These are phyloP conservation scores for Epichloe hybrida DNA, from an alignment of 2,329 filamentous ascomycete genomes.

Conservation along the genomic window DNA sequence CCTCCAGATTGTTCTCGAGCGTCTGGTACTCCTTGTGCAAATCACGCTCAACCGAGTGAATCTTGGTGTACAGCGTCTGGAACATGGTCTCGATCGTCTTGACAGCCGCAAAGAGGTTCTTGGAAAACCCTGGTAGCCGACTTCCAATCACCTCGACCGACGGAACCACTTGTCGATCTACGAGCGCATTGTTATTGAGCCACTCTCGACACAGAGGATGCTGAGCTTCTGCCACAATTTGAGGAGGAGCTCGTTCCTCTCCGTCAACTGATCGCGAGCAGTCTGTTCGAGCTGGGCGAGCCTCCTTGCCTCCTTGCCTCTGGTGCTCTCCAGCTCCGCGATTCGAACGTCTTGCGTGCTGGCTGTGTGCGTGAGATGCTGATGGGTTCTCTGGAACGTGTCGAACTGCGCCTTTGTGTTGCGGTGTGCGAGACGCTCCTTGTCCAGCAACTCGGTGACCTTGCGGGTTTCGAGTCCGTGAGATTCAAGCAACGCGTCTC, in stretches of 20 bases:
- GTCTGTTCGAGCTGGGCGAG: conserved; percentile 63
- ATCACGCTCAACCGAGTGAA: conserved; percentile 76
- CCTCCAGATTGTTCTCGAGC: conserved; percentile 67
- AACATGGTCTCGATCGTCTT: conserved; percentile 78
- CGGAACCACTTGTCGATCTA: conserved; percentile 72
- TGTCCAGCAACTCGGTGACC: conserved; percentile 76
- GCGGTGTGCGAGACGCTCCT: conserved; percentile 72
- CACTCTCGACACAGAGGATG: conserved; percentile 75
- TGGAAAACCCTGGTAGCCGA: conserved; percentile 76
- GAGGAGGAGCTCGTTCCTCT: conserved; percentile 79
- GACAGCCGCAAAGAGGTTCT: conserved; percentile 75
- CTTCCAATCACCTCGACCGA: conserved; percentile 75
- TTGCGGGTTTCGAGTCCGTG: conserved; percentile 78
- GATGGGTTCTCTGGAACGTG: conserved; percentile 73
- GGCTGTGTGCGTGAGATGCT: conserved; percentile 75
- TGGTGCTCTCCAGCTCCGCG: conserved; percentile 69
- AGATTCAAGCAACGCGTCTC: conserved; percentile 76
- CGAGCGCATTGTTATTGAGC: conserved; percentile 76
- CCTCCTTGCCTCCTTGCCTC: conserved; percentile 64
- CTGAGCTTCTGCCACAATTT: conserved; percentile 85
- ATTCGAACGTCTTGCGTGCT: conserved; percentile 76
- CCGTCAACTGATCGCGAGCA: conserved; percentile 74
- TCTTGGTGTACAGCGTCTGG: conserved; percentile 61
- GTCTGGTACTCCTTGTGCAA: conserved; percentile 83
- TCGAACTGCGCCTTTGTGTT: conserved; percentile 83